Base-by-base conservation (phyloP, 2,329 filamentous ascomycete species). In the Alternaria infectoria region DNA sequence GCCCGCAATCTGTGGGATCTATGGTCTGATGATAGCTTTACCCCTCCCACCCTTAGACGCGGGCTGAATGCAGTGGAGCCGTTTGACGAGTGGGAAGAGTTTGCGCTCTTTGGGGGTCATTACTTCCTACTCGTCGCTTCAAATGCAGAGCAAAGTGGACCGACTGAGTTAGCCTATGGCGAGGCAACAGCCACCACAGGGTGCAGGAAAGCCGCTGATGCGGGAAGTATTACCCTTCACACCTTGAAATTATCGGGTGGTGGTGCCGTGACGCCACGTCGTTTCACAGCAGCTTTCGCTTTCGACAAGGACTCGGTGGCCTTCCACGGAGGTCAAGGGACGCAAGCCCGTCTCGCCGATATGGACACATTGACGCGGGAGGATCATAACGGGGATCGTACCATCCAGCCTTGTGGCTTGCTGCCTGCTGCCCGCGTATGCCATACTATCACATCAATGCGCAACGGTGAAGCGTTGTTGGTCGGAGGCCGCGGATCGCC, bases 41-140 rank as follows among this genome's bases (percentile, higher is more conserved):
- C 97, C 19, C 84, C 83, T 6, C 74, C 85, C 1, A 79, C 84
- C 1, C 86, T 92, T 65, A 86, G 92, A 66, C 81, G 77, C 36
- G 81, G 81, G 11, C 81, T 97, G 13, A 90, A 97, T 70, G 75
- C 81, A 1, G 80, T 93, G 15, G 95, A 97, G 74, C 89, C 91
- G 1, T 97, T 98, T 75, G 95, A 98, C 77, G 94, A 97, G 80
- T 97, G 93, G 93, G 95, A 98, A 79, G 95, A 97, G 73, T 93
- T 97, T 75, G 89, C 91, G 3, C 83, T 97, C 1, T 97, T 96
- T 77, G 89, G 88, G 3, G 89, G 89, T 32, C 94, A 97, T 79
- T 97, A 97, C 79, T 91, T 94, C 70, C 81, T 97, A 46, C 84
- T 97, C 9, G 84, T 88, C 19, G 92, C 93, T 13, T 85, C 82